A percentile compares a stretch with the other conserved stretches of the same genome.
These are phyloP conservation scores for Xylaria sp. DNA, from an alignment of 2,329 filamentous ascomycete genomes.

Conservation along the genomic window DNA sequence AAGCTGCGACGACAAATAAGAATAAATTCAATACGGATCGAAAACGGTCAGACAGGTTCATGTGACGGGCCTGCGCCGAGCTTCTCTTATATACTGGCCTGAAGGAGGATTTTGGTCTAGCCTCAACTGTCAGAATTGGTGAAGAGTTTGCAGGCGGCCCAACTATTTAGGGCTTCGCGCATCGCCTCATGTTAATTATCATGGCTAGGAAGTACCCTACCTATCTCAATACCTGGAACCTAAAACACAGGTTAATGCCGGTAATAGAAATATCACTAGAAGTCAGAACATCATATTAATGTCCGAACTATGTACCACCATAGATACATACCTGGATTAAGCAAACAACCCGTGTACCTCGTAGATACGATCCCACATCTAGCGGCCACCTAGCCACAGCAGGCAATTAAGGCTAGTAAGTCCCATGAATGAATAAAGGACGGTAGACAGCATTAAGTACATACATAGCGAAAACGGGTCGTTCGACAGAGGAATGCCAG, in stretches of 20 bases:
- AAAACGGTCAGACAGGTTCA: not conserved
- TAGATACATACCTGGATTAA: not conserved
- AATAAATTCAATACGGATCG: not conserved
- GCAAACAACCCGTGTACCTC: not conserved
- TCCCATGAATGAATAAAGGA: not conserved
- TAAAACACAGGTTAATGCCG: slow-evolving; percentile 13
- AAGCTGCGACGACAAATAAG: not conserved
- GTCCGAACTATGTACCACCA: not conserved
- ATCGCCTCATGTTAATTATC: not conserved
- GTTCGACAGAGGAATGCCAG: too few species aligned
- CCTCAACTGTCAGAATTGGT: not conserved
- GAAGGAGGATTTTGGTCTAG: not conserved
- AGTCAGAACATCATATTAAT: not conserved
- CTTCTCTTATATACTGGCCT: not conserved
- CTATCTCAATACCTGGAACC: slow-evolving; percentile 15
- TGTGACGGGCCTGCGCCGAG: not conserved
- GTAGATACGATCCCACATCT: not conserved
- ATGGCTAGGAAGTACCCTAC: not conserved
- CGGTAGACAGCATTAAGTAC: not conserved
- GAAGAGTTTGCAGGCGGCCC: not conserved
- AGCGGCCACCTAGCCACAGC: not conserved
- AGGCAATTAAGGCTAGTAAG: not conserved
- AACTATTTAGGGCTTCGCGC: not conserved
- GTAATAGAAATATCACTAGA: slow-evolving; percentile 5
- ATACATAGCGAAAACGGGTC: not conserved